A percentile compares a stretch with the other conserved stretches of the same genome.
Evolutionary conservation across 768 basidiomycete species (phyloP).

Genomic region (Collybia nuda): DNA sequence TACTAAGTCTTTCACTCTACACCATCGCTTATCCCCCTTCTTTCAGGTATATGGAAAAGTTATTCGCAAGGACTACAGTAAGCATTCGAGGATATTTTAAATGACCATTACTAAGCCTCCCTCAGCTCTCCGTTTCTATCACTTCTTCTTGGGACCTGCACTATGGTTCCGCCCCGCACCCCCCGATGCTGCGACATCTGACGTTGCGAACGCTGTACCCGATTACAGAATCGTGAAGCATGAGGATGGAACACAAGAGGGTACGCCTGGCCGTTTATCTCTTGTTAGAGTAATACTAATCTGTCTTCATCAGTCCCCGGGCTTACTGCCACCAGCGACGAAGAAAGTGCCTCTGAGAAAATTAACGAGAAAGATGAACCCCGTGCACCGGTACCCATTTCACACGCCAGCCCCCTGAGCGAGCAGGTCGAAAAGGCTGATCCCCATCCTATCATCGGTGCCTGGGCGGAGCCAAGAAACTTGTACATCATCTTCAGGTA

Average conservation of each 20-base stretch:
- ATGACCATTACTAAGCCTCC: not conserved
- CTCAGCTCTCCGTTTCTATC: conserved; percentile 24
- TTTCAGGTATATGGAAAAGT: conserved; percentile 18
- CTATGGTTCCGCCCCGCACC: conserved; percentile 24
- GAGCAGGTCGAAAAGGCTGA: conserved; percentile 12
- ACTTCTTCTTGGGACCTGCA: conserved; percentile 27
- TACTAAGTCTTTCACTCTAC: no score
- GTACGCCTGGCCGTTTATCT: not conserved
- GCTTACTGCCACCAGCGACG: conserved; percentile 2
- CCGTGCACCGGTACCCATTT: not conserved
- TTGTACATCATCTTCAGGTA: conserved; percentile 22
- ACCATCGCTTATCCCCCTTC: no score
- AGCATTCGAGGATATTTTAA: not conserved
- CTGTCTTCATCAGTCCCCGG: not conserved
- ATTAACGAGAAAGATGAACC: not conserved
- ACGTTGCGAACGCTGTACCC: conserved; percentile 16
- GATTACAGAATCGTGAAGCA: conserved; percentile 23
- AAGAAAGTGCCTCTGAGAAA: conserved; percentile 18
- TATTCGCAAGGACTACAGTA: conserved; percentile 26
- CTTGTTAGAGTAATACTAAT: not conserved
- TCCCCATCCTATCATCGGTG: conserved; percentile 22
- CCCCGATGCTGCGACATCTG: conserved; percentile 12
- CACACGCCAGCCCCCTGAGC: conserved; percentile 8
- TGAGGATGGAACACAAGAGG: conserved; percentile 2
- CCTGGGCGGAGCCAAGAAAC: conserved; percentile 25